A percentile compares a stretch with the other conserved stretches of the same genome.
Evolutionary conservation across 2,329 filamentous ascomycete species (phyloP).

Genomic region (Talaromyces islandicus): DNA sequence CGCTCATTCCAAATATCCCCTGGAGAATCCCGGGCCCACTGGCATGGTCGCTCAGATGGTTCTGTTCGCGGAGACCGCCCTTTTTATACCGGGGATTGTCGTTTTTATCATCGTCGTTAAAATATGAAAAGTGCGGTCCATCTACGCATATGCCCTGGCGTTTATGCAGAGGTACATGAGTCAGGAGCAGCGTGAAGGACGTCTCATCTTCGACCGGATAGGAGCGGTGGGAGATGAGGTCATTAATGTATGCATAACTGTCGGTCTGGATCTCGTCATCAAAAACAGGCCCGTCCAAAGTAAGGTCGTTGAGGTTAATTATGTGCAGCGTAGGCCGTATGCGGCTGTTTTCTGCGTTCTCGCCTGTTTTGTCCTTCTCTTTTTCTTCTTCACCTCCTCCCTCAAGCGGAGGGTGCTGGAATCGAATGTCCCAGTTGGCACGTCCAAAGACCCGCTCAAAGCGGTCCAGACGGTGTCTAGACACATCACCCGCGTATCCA

Average conservation of each 20-base stretch:
- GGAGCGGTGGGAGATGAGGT: constrained; percentile 52
- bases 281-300: constrained; percentile 77
- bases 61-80: constrained; percentile 70
- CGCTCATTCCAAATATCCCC: constrained; percentile 74
- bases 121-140: constrained; percentile 74
- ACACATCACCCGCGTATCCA: constrained; percentile 90
- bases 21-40: constrained; percentile 68
- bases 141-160: constrained; percentile 76
- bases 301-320: constrained; percentile 85
- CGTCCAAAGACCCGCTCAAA: constrained; percentile 84
- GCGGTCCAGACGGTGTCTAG: constrained; percentile 63
- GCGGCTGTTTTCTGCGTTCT: not conserved
- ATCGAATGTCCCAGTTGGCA: constrained; percentile 81
- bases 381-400: not conserved
- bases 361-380: not conserved
- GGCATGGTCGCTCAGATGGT: constrained; percentile 70
- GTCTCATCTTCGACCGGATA: constrained; percentile 56
- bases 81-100: constrained; percentile 27
- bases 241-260: constrained; percentile 67
- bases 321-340: constrained; percentile 63
- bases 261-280: constrained; percentile 62
- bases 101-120: constrained; percentile 50
- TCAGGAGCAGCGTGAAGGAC: constrained; percentile 76
- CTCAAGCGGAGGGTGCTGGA: constrained; percentile 51
- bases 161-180: constrained; percentile 89